Evolutionary conservation across 768 basidiomycete species (phyloP), one percentile per base, ranked within the genome.

Genomic region (Lactarius hengduanensis): DNA sequence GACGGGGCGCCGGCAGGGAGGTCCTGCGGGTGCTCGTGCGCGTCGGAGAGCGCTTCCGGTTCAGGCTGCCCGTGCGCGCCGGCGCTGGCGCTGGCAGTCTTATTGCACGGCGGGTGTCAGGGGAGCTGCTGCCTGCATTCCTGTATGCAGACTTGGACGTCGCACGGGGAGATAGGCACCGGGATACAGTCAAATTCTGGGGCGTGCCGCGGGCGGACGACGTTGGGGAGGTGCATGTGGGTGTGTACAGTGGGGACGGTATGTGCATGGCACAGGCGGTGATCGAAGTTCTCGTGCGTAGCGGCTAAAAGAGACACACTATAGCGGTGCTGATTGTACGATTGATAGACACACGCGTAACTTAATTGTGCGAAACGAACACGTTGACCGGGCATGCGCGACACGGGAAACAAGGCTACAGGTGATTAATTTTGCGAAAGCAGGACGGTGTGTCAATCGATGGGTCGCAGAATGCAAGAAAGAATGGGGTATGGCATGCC

Each of bases 171-270:
- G 68, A 63, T 20, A 57, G 64, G 32, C 68, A 71, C 43, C 53
- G 57, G 32, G 65, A 66, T 38, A 69, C 70, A 36, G 68, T 71
- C 30, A 69, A 71, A 43, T 71, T 71, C 54, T 69, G 70, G 68
- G 70, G 70, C 20, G 64, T 66, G 50, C 70, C 70, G n/a, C 64
- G 65, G 40, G 43, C 60, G 57, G 68, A 71, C 47, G 70, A 71
- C 34, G 65, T 69, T 15, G 70, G 70, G 50, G 62, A 66, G 59
- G 65, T 71, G 45, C 65, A 64, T 45, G 56, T 71, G 10, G 65
- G 68, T 5, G 70, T 71, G 40, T 71, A 64, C 28, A 41, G 43
- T 9, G 64, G 36, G 10, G 57, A 64, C 16, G 68, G 68, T 41
- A 57, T 26, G 41, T 70, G 70, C 43, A 62, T 71, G 26, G 70